Evolutionary conservation across 495 filamentous ascomycete genomes (phyloP).

Genomic region (Beverwykella pulmonaria): DNA sequence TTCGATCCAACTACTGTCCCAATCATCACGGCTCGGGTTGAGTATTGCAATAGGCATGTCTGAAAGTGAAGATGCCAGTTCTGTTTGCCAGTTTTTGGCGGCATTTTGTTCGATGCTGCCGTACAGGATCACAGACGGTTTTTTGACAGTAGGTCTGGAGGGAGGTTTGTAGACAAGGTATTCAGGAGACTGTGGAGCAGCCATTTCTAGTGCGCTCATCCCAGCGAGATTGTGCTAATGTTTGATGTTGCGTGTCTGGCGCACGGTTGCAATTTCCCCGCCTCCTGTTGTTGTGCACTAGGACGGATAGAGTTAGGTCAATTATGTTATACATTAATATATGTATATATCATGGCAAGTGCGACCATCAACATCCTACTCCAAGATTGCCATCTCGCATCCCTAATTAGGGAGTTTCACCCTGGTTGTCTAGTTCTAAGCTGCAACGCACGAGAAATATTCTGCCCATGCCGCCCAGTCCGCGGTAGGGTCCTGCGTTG

Average conservation of each 20-base stretch:
- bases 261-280: neutral
- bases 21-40: constrained; percentile 60
- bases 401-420: neutral
- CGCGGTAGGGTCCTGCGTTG: neutral
- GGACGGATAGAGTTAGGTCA: neutral
- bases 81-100: constrained; percentile 24
- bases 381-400: neutral
- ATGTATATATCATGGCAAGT: neutral
- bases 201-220: neutral
- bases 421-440: neutral
- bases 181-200: neutral
- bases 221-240: neutral
- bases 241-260: constrained; percentile 2
- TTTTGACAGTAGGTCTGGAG: neutral
- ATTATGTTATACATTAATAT: neutral
- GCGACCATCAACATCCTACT: neutral
- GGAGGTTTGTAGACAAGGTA: constrained; percentile 13
- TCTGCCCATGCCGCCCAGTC: constrained; percentile 19
- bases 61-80: constrained; percentile 12
- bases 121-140: constrained; percentile 32
- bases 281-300: neutral
- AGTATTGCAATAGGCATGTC: constrained; percentile 57
- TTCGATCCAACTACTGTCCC: constrained; percentile 59
- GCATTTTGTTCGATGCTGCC: constrained; percentile 22
- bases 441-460: constrained; percentile 17